Evolutionary conservation across 345 rosid genomes (phyloP), one percentile per base, ranked within the genome.

Genomic region (Tarenaya hassleriana): DNA sequence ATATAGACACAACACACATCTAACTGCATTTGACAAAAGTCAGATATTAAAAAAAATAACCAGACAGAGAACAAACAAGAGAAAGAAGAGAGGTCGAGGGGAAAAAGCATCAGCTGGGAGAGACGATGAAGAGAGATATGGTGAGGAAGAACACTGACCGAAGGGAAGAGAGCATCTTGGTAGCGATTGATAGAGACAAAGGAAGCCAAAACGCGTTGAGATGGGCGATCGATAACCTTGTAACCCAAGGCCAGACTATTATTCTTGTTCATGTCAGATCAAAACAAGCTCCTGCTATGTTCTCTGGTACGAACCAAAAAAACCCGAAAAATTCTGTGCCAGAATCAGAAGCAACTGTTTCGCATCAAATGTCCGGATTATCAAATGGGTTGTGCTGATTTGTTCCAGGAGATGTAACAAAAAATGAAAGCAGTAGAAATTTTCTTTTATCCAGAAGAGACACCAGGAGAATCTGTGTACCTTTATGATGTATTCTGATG

Each of bases 171-270:
- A 57, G 1, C 14, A 52, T 81, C 12, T 81, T 75, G 0, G 83
- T 86, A 49, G 97, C 94, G 10, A 63, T 86, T 1, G 88, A 86
- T 64, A 82, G 56, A 60, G 94, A 90, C 61, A 90, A 80, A 62
- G 80, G 75, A 10, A 82, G 97, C 73, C 91, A 84, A 16, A 62
- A 75, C 33, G 94, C 94, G 6, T 62, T 90, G 47, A 86, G 67
- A 72, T 90, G 97, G 97, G 58, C 82, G 0, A 68, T 80, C 6
- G 88, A 78, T 45, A 75, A 80, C 64, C 72, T 80, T 54, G 73
- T 90, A 34, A 49, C 57, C 44, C 55, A 50, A 46, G 88, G 86
- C 52, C 94, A 90, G 8, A 12, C 58, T 35, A 41, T 67, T 43
- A 82, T 79, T 29, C 88, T 91, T 62, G 68, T 87, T 64, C 96